phyloP scores from a whole-genome alignment of 177 flowering plant species.

The Vitis hybrid region DNA sequence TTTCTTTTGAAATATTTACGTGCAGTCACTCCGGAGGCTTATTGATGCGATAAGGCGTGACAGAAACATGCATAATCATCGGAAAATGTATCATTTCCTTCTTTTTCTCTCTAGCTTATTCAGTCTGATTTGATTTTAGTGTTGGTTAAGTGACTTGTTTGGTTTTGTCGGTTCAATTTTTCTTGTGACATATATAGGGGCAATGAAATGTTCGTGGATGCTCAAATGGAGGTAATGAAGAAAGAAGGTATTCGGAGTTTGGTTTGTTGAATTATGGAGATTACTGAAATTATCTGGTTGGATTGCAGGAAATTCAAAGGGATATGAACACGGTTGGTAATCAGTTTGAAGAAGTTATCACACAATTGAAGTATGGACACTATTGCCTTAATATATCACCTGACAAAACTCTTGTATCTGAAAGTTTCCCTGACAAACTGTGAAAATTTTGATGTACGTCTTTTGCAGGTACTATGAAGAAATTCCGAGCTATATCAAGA shows the following conservation, averaged over 20 bases:
- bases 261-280: too few relatives aligned
- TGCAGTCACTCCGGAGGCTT: constrained; percentile 1
- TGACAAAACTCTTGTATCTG: too few relatives aligned
- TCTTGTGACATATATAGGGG: too few relatives aligned
- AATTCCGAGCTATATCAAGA: background rate
- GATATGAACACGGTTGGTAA: background rate
- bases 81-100: background rate
- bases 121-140: too few relatives aligned
- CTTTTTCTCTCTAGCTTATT: background rate
- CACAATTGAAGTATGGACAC: constrained; percentile 1
- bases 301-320: constrained; percentile 2
- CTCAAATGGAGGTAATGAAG: too few relatives aligned
- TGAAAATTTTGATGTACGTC: too few relatives aligned
- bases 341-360: constrained; percentile 1
- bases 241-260: too few relatives aligned
- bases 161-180: too few relatives aligned
- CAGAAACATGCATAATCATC: background rate
- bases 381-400: background rate
- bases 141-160: too few relatives aligned
- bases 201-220: too few relatives aligned
- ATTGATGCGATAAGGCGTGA: background rate
- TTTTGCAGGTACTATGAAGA: constrained; percentile 1
- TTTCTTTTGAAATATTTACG: background rate
- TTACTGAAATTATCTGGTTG: too few relatives aligned
- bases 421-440: too few relatives aligned